Base-by-base conservation (phyloP, 2,329 filamentous ascomycete species). In the Aspergillus floridensis region DNA sequence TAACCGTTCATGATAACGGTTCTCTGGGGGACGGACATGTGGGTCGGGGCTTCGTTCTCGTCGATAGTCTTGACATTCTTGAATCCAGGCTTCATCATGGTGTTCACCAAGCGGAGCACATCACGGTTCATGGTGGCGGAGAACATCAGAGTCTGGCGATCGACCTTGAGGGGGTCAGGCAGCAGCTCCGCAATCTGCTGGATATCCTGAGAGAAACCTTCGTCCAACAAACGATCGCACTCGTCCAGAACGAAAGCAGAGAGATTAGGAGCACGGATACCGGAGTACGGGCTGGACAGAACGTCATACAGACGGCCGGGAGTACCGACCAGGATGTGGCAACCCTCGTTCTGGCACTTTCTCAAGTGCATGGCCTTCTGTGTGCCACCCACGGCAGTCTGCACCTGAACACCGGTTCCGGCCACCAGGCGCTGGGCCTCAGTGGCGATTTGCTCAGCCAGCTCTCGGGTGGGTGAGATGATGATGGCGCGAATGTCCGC, bases 111-210 rank as follows among this genome's bases (percentile, higher is more conserved):
- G 48, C 84, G 78, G 66, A 96, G 87, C 49, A 99, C 93, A 63
- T 92, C 86, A 60, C 84, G 83, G 49, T 93, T 92, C 32, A 99
- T 90, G 11, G 95, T 99, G 49, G 95, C 95, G 14, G 93, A 98
- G 75, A 96, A 97, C 76, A 99, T 88, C 69, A 99, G 86, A 6
- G 93, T 97, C 76, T 99, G 95, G 53, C 93, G 87, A 56, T 89
- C 82, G 61, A 88, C 85, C 55, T 87, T 76, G 0, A 74, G 68
- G 6, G 84, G 82, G 50, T 83, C 77, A 3, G 93, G 93, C 10
- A 97, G 82, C 48, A 77, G 70, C 0, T 72, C 60, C 58, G 86
- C 77, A 57, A 93, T 91, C 1, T 84, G 74, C 53, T 81, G 76
- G 53, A 93, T 82, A 58, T 87, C 88, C 38, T 81, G 80, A 58